Conservation (phyloP, 2,329 filamentous ascomycete species). For the Pseudopyricularia javanii region DNA sequence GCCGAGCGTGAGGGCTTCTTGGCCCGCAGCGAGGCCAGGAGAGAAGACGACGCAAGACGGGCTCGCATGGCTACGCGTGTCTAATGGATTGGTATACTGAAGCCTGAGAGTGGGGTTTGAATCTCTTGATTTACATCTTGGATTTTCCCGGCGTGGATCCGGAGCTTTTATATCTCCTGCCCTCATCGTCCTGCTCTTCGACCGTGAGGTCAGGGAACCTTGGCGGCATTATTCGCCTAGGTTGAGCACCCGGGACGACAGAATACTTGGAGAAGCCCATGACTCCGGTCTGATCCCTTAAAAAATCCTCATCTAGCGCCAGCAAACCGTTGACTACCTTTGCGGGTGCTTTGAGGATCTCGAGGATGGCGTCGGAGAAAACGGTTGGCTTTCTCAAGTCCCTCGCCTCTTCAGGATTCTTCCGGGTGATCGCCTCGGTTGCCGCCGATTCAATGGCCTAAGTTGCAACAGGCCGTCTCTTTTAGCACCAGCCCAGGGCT, state of each 20-base stretch:
- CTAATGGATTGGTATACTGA: slow-evolving; percentile 5
- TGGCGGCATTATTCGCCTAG: slow-evolving; percentile 67
- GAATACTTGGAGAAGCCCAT: slow-evolving; percentile 63
- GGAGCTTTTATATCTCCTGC: slow-evolving; percentile 56
- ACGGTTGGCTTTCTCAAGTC: slow-evolving; percentile 61
- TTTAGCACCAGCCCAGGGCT: neutral
- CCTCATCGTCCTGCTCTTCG: slow-evolving; percentile 70
- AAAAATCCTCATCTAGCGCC: slow-evolving; percentile 70
- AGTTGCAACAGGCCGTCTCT: neutral
- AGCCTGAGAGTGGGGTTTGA: neutral
- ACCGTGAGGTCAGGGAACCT: slow-evolving; percentile 59
- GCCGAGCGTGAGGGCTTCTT: slow-evolving; percentile 52
- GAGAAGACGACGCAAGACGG: slow-evolving; percentile 46
- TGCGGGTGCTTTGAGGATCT: slow-evolving; percentile 51
- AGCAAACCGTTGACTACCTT: slow-evolving; percentile 57
- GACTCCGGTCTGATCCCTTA: slow-evolving; percentile 50
- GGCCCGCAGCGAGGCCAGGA: slow-evolving; percentile 48
- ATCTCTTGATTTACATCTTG: slow-evolving; percentile 1
- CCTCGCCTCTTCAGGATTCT: slow-evolving; percentile 30
- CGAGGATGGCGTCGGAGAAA: slow-evolving; percentile 69
- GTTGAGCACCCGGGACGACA: slow-evolving; percentile 48
- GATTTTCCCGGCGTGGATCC: slow-evolving; percentile 6
- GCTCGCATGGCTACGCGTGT: slow-evolving; percentile 31
- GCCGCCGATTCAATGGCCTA: slow-evolving; percentile 62
- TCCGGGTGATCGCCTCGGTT: slow-evolving; percentile 39